Conservation (phyloP, 83 land plant species). For the Thuja plicata region DNA sequence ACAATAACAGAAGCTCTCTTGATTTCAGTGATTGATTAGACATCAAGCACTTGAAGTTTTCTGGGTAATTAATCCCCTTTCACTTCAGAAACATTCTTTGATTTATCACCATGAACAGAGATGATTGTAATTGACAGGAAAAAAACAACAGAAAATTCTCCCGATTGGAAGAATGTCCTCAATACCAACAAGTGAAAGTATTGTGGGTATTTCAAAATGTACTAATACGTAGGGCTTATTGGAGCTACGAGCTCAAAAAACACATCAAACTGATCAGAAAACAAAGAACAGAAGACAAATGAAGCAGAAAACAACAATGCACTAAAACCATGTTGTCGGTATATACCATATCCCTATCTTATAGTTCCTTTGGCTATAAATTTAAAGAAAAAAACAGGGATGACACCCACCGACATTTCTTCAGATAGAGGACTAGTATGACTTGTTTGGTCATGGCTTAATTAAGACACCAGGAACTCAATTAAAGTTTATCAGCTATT, state of each 20-base stretch:
- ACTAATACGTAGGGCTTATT: neutral
- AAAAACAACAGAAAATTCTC: neutral
- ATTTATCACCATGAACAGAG: neutral
- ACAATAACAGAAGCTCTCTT: neutral
- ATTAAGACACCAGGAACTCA: neutral
- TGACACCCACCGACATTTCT: neutral
- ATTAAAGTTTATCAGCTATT: neutral
- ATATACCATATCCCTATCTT: neutral
- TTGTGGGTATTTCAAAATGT: neutral
- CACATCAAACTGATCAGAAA: neutral
- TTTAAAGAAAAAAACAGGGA: neutral
- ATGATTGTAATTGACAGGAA: neutral
- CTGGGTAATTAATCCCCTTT: neutral
- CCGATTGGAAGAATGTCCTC: neutral
- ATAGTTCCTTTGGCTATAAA: neutral
- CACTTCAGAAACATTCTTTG: neutral
- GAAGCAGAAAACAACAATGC: neutral
- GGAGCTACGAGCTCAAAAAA: neutral
- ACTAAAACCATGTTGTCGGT: neutral
- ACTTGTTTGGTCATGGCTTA: neutral
- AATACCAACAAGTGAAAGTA: neutral
- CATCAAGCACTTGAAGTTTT: neutral
- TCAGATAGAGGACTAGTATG: neutral
- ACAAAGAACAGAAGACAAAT: neutral
- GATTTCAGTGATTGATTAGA: neutral